phyloP scores from a whole-genome alignment of 306 rosid genomes.

The Clitoria ternatea region DNA sequence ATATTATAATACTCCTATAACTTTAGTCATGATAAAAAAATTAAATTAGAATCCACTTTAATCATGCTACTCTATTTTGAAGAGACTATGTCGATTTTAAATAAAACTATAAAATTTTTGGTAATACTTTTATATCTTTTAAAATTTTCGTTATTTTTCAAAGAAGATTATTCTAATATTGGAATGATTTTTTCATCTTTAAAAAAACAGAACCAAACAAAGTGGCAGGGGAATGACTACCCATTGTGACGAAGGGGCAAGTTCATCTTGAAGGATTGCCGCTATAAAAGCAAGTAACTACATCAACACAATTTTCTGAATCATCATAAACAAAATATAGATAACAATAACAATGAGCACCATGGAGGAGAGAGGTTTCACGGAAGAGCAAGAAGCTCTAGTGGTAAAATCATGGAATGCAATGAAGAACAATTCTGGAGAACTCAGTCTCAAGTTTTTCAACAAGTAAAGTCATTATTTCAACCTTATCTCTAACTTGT shows the following conservation, averaged over 20 bases:
- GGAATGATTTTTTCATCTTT: not conserved
- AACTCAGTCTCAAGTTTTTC: constrained; percentile 64
- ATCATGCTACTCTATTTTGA: too few relatives aligned
- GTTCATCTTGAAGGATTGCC: not conserved
- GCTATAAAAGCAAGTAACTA: not conserved
- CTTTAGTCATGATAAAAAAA: too few relatives aligned
- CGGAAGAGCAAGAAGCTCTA: constrained; percentile 71
- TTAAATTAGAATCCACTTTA: too few relatives aligned
- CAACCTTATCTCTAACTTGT: too few relatives aligned
- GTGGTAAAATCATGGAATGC: constrained; percentile 70
- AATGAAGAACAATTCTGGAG: constrained; percentile 66
- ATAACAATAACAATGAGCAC: constrained; percentile 29
- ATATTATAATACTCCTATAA: too few relatives aligned
- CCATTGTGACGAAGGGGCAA: constrained; percentile 31
- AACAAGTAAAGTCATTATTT: constrained; percentile 30
- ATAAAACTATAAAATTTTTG: too few relatives aligned
- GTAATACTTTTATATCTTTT: too few relatives aligned
- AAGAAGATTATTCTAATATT: not conserved
- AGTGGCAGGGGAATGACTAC: constrained; percentile 21
- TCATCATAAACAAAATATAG: not conserved
- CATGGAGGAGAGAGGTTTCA: constrained; percentile 40
- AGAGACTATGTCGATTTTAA: too few relatives aligned
- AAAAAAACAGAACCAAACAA: not conserved
- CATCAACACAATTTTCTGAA: not conserved
- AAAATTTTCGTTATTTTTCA: too few relatives aligned